phyloP scores from a whole-genome alignment of 139 green algal species.

The Chlorella sp. region DNA sequence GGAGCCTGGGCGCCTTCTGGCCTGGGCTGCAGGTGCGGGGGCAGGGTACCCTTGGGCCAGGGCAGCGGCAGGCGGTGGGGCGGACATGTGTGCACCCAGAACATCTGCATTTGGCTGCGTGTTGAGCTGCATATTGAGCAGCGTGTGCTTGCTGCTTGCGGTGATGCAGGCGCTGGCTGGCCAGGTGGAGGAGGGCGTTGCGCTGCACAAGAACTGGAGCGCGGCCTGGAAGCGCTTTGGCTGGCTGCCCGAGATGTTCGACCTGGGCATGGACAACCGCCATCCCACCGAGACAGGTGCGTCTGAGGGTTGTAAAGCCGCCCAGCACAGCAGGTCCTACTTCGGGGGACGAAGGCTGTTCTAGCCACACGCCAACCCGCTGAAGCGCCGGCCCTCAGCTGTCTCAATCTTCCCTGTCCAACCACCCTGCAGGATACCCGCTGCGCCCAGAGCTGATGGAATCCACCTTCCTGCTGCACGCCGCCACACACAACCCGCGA shows the following conservation, averaged over 20 bases:
- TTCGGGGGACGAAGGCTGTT: too few species aligned
- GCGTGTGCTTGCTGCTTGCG: too few species aligned
- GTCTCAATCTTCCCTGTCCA: slow-evolving; percentile 4
- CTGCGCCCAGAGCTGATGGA: slow-evolving; percentile 94
- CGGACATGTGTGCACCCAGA: too few species aligned
- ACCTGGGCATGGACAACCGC: slow-evolving; percentile 37
- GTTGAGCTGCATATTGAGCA: too few species aligned
- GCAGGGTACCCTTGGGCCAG: too few species aligned
- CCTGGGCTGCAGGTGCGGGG: slow-evolving; percentile 85
- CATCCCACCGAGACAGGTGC: slow-evolving; percentile 43
- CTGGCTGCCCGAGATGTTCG: slow-evolving; percentile 89
- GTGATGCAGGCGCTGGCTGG: slow-evolving; percentile 68
- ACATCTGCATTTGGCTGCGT: too few species aligned
- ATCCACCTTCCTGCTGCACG: slow-evolving; percentile 88
- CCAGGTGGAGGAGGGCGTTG: slow-evolving; percentile 65
- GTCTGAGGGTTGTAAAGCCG: too few species aligned
- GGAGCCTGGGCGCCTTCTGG: slow-evolving; percentile 88
- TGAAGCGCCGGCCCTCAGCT: too few species aligned
- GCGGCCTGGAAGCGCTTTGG: slow-evolving; percentile 75
- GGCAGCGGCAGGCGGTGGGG: too few species aligned
- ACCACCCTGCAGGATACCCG: slow-evolving; percentile 48
- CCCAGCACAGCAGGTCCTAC: too few species aligned
- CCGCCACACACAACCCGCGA: slow-evolving; percentile 42
- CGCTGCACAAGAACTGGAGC: slow-evolving; percentile 77
- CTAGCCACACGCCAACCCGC: too few species aligned